phyloP scores from a whole-genome alignment of 345 rosid species.

The Rhizophora mangle region DNA sequence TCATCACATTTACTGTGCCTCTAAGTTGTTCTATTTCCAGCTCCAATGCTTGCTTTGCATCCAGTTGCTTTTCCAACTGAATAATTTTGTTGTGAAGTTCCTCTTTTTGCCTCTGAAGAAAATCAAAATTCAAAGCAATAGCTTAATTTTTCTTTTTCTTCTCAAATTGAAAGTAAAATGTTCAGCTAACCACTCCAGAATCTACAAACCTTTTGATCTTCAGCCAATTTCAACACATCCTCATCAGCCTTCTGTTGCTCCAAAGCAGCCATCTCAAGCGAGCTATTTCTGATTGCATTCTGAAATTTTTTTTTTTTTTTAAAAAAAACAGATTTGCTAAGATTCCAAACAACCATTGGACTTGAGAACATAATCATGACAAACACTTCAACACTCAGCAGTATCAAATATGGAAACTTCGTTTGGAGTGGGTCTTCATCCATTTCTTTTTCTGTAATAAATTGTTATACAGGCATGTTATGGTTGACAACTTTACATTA shows the following conservation, averaged over 20 bases:
- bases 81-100: constrained; percentile 59
- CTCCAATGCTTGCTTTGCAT: constrained; percentile 76
- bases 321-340: background rate
- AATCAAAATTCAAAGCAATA: constrained; percentile 16
- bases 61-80: constrained; percentile 70
- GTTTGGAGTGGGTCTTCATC: background rate
- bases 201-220: constrained; percentile 75
- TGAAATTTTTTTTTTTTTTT: too few species aligned
- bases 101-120: constrained; percentile 68
- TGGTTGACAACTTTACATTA: too few species aligned
- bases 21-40: constrained; percentile 72
- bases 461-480: too few species aligned
- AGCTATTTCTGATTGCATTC: constrained; percentile 56
- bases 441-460: too few species aligned
- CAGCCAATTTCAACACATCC: constrained; percentile 69
- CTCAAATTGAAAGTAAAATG: constrained; percentile 5
- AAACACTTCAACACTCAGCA: background rate
- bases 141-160: constrained; percentile 11
- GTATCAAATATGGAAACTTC: background rate
- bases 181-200: constrained; percentile 9
- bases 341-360: background rate
- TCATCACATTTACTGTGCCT: constrained; percentile 63
- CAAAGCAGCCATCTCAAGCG: constrained; percentile 65
- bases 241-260: constrained; percentile 81
- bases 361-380: background rate